Evolutionary conservation across 2,329 filamentous ascomycete genomes (phyloP).

Genomic region (Fusarium sp.): DNA sequence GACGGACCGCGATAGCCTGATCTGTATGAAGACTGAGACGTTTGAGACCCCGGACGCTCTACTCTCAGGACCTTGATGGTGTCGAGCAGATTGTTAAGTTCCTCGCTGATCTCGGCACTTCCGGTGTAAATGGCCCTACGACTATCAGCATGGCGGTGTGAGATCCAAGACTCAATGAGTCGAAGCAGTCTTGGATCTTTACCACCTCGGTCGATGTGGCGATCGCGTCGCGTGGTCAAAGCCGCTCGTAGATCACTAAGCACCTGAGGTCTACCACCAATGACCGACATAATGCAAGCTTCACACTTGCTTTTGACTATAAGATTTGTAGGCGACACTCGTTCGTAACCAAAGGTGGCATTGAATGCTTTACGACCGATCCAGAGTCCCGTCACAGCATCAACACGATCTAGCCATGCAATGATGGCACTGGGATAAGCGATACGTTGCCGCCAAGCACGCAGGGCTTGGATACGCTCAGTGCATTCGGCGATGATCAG

Average conservation of each 20-base stretch:
- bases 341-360: conserved; percentile 51
- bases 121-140: conserved; percentile 6
- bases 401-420: conserved; percentile 47
- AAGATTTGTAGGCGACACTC: conserved; percentile 37
- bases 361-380: conserved; percentile 53
- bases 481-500: conserved; percentile 59
- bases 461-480: conserved; percentile 47
- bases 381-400: conserved; percentile 53
- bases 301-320: conserved; percentile 58
- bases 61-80: conserved; percentile 7
- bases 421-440: conserved; percentile 14
- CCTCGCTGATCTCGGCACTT: conserved; percentile 27
- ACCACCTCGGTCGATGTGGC: conserved; percentile 28
- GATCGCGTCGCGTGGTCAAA: conserved; percentile 54
- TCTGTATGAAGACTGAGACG: not conserved
- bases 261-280: conserved; percentile 59
- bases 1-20: not conserved
- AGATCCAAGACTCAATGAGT: conserved; percentile 60
- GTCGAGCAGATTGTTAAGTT: conserved; percentile 13
- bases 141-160: conserved; percentile 43
- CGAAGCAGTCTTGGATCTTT: conserved; percentile 53
- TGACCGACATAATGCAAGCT: conserved; percentile 64
- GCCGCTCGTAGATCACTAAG: conserved; percentile 61
- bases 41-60: not conserved
- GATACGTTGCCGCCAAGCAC: conserved; percentile 38